Base-by-base conservation (phyloP, 306 rosid genomes). In the Pueraria montana region DNA sequence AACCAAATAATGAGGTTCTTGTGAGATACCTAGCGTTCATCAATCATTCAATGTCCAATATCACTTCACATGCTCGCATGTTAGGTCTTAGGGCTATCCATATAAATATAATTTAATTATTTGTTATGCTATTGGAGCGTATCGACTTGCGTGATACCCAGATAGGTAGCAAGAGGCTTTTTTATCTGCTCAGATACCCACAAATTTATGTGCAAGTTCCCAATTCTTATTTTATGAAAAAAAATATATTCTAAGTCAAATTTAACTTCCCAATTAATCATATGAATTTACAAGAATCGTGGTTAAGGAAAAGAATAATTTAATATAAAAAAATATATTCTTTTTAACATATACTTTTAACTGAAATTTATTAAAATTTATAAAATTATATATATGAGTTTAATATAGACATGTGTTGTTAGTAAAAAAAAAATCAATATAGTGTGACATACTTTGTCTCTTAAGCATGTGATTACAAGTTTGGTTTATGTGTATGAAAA, bases 21-120 rank as follows among this genome's bases (percentile, higher is more conserved):
- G 58, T 81, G 85, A 38, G 68, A 64, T 50, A 16, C 63, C 43
- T 36, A 11, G 38, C 55, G 3, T 83, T 77, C 63, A 14, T 83
- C 43, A 59, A 69, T 76, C 53, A 16, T 58, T 59, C 62, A 67
- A 23, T 45, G 56, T 58, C 56, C 63, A 70, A 67, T 30, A 30
- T 83, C 34, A 49, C 75, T 8, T 38, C 87, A 78, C 75, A 72
- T 84, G 87, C 63, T 79, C 26, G 6, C 71, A 72, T 72, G 87
- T 72, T 79, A 64, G 65, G 18, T 17, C 48, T 0, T 53, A 23
- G 45, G 8, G 9, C 45, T 16, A 38, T 55, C 38, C 50, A 3
- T 24, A 58, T 58, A 24, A 49, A 0, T 30, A 62, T 62, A 30
- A 21, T 20, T 72, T 72, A 12, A 45, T 14, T 6, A 70, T 12